Conservation (phyloP, 1,139 yeast species). For the Fermentozyma sake region DNA sequence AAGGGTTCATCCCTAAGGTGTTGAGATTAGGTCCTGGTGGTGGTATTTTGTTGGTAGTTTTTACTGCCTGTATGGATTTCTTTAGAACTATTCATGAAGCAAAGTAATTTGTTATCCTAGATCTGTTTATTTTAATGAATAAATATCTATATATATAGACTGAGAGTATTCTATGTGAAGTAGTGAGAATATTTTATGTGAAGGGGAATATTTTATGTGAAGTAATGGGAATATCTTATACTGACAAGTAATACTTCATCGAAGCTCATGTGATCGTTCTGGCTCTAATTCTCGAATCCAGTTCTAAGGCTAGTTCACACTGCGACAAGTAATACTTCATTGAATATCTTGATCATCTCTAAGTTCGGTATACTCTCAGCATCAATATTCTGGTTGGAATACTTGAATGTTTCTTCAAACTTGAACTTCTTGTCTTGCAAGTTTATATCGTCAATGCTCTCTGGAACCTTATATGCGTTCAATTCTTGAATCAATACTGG, state of each 20-base stretch:
- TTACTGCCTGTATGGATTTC: constrained; percentile 91
- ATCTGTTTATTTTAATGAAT: background rate
- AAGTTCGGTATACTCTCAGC: constrained; percentile 8
- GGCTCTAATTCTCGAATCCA: constrained; percentile 3
- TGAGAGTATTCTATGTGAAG: too few species aligned
- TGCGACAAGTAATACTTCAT: constrained; percentile 8
- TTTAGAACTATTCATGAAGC: constrained; percentile 61
- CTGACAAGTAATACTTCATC: too few species aligned
- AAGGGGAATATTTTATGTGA: background rate
- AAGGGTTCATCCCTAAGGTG: constrained; percentile 96
- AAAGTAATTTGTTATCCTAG: constrained; percentile 8
- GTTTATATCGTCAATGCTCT: background rate
- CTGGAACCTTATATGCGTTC: constrained; percentile 10
- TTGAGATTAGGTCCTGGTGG: constrained; percentile 99
- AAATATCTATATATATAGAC: background rate
- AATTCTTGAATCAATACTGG: constrained; percentile 23
- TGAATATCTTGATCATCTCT: constrained; percentile 13
- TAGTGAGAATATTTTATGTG: too few species aligned
- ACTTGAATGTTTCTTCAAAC: constrained; percentile 13
- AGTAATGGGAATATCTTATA: too few species aligned
- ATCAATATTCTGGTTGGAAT: constrained; percentile 4
- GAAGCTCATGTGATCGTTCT: too few species aligned
- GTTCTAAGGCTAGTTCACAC: too few species aligned
- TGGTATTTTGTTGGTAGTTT: constrained; percentile 93
- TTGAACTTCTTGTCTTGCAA: constrained; percentile 5